Base-by-base conservation (phyloP, 2,329 filamentous ascomycete species). In the Neofusicoccum sp. region DNA sequence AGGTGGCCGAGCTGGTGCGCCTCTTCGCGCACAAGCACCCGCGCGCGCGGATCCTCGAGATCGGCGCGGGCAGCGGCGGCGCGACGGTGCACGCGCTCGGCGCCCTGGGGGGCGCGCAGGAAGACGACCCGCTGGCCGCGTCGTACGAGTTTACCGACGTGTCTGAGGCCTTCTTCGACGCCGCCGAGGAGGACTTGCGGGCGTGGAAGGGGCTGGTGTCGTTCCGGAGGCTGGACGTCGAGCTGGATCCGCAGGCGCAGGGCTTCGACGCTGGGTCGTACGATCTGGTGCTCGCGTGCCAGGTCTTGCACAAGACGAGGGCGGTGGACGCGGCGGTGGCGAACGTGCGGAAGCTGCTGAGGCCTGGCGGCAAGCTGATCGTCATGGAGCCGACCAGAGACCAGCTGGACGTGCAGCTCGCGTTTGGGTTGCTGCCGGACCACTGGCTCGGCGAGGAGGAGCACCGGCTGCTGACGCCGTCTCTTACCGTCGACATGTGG, bases 351-450 rank as follows among this genome's bases (percentile, higher is more conserved):
- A 45, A 45, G 8, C 58, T 74, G 2, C 64, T 73, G 0, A 68
- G 65, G 22, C 79, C 81, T 0, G 79, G 77, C 1, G 82, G 82
- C 0, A 76, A 78, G 28, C 67, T 85, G 0, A 29, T 83, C 66
- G 72, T 63, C 65, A 34, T 50, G 2, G 45, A 49, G 69, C 28
- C 64, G 66, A 5, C 70, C 2, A 43, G 14, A 14, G 52, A 69
- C 12, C 64, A 34, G 11, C 29, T 48, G 8, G 29, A 56, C 36
- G 29, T 29, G 3, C 36, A 39, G 28, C 36, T 62, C 11, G 41
- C 33, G 7, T 43, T 62, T n/a, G 29, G 36, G 5, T 9, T 65
- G 0, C 64, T 79, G 5, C 68, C 72, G 3, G 74, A 69, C 2
- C 79, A 76, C 7, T 78, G 76, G 76, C 33, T 62, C 6, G 69